Evolutionary conservation across 305 asterid genomes (phyloP).

Genomic region (Fraxinus greggii): DNA sequence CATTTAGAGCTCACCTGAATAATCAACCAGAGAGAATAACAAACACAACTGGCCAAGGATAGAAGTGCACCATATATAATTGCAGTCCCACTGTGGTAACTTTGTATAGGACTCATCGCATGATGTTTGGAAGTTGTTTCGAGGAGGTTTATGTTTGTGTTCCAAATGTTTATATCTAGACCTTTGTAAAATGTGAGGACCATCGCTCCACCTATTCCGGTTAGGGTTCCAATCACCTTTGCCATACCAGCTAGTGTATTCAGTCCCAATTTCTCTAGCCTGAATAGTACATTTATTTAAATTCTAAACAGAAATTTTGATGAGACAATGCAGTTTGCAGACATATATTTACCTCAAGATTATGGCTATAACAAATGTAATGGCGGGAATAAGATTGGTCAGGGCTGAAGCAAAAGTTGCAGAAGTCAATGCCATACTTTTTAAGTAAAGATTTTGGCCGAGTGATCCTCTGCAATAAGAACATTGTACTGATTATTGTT

Average conservation of each 20-base stretch:
- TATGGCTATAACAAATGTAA: conserved; percentile 64
- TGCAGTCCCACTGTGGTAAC: conserved; percentile 15
- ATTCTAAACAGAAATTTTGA: not conserved
- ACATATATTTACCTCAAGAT: conserved; percentile 42
- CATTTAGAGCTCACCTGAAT: conserved; percentile 47
- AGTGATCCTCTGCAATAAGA: conserved; percentile 58
- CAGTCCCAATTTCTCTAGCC: conserved; percentile 64
- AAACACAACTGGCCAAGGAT: conserved; percentile 45
- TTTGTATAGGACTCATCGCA: not conserved
- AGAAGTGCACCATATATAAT: conserved; percentile 45
- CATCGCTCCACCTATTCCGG: conserved; percentile 74
- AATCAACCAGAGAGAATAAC: conserved; percentile 50
- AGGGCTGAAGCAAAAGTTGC: conserved; percentile 72
- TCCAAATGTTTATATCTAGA: conserved; percentile 40
- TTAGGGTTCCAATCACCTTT: conserved; percentile 60
- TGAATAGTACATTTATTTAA: conserved; percentile 11
- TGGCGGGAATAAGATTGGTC: conserved; percentile 65
- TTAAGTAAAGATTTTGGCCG: conserved; percentile 61
- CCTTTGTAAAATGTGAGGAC: conserved; percentile 73
- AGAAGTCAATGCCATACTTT: conserved; percentile 54
- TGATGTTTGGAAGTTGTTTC: conserved; percentile 25
- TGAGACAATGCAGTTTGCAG: not conserved
- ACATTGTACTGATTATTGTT: not conserved
- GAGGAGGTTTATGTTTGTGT: conserved; percentile 39
- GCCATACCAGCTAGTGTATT: conserved; percentile 58